These are phyloP conservation scores for Russula sp. DNA, from an alignment of 768 basidiomycete species.

Conservation along the genomic window DNA sequence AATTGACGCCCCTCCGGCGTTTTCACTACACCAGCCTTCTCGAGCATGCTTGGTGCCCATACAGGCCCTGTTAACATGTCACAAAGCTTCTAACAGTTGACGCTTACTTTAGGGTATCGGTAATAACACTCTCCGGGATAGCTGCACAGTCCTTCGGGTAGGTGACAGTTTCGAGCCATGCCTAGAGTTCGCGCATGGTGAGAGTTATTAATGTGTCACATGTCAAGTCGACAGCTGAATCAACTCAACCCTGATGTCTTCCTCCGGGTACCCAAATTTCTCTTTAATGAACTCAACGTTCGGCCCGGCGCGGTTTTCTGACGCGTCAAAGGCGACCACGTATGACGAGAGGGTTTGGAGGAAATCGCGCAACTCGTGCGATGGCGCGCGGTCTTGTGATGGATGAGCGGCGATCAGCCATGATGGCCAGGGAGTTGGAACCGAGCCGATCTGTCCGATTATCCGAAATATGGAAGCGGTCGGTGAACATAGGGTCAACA, in stretches of 20 bases:
- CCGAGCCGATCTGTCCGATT: conserved; percentile 60
- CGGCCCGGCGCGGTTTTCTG: conserved; percentile 47
- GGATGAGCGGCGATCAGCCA: conserved; percentile 93
- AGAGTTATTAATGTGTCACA: background rate
- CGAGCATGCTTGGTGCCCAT: conserved; percentile 48
- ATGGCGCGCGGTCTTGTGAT: conserved; percentile 46
- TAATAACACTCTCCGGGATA: conserved; percentile 60
- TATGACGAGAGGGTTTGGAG: conserved; percentile 55
- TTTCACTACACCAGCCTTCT: conserved; percentile 70
- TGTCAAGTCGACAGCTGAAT: background rate
- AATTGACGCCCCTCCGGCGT: conserved; percentile 44
- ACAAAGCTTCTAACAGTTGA: background rate
- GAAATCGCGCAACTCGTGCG: conserved; percentile 49
- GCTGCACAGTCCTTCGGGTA: conserved; percentile 63
- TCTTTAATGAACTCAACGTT: conserved; percentile 72
- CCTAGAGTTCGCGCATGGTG: conserved; percentile 37
- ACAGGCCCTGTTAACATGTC: conserved; percentile 3
- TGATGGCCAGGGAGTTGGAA: conserved; percentile 93
- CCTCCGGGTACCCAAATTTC: conserved; percentile 74
- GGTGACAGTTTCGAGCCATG: conserved; percentile 75
- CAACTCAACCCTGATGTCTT: conserved; percentile 63
- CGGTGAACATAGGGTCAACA: background rate
- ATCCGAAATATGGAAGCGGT: no score
- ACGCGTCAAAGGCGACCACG: conserved; percentile 60
- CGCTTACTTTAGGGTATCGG: conserved; percentile 62